Evolutionary conservation across 306 rosid genomes (phyloP).

Genomic region (Hippophae rhamnoides): DNA sequence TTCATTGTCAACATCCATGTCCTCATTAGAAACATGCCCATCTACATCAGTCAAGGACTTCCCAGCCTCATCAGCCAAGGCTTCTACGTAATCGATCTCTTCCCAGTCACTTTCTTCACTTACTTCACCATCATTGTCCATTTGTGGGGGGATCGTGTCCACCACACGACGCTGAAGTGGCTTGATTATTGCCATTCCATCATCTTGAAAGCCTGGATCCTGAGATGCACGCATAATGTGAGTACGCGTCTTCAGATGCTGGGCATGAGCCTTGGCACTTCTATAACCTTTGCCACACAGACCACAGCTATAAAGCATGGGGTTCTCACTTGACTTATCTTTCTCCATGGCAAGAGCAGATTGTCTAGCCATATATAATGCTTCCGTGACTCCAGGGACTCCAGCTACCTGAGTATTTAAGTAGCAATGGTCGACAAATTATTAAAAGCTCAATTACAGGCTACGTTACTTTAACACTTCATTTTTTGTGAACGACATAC

Average conservation of each 20-base stretch:
- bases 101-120: conserved; percentile 76
- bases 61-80: conserved; percentile 33
- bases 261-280: conserved; percentile 75
- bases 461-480: neutral
- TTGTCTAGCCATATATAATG: conserved; percentile 63
- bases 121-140: conserved; percentile 38
- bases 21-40: conserved; percentile 34
- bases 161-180: conserved; percentile 50
- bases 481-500: too few relatives aligned
- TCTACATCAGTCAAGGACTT: conserved; percentile 39
- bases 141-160: conserved; percentile 43
- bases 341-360: conserved; percentile 66
- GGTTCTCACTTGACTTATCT: conserved; percentile 44
- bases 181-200: conserved; percentile 58
- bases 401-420: conserved; percentile 59
- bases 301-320: conserved; percentile 84
- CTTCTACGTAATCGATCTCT: conserved; percentile 74
- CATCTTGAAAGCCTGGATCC: conserved; percentile 41
- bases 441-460: neutral
- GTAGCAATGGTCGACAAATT: neutral
- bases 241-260: conserved; percentile 81
- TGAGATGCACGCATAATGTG: conserved; percentile 56
- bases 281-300: conserved; percentile 86
- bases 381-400: conserved; percentile 95
- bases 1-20: conserved; percentile 43